Evolutionary conservation across 2,329 filamentous ascomycete genomes (phyloP), one percentile per base, ranked within the genome.

Genomic region (Epicoccum nigrum): DNA sequence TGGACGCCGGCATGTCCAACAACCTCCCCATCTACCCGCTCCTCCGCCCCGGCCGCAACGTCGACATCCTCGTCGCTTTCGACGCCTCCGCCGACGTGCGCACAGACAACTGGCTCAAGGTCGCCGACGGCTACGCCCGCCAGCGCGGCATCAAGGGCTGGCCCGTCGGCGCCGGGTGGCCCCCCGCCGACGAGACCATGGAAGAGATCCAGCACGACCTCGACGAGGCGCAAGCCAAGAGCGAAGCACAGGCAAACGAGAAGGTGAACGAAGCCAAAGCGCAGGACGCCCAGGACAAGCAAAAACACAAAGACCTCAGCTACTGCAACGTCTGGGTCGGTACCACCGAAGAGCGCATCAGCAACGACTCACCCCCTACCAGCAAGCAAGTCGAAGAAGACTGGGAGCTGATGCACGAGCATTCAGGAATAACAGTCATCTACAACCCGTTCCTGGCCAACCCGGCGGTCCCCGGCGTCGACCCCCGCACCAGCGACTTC

Each of bases 1-100:
- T 97, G 92, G 94, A 99, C 72, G 92, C 94, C 1, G 94, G 94
- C 42, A 99, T 99, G 94, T 95, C 90, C 59, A 97, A 99, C 71
- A 99, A 99, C 67, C 80, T 99, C 7, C 94, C 94, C 1, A 92
- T 97, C 33, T 99, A 99, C 70, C 94, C 94, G 0, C 82, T 97
- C 3, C 85, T 99, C 15, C 86, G 94, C 9, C 91, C 91, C 0
- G 93, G 92, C 2, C 84, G 94, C 28, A 83, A 96, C 49, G 87
- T 99, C 5, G 94, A 99, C 63, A 82, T 99, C 34, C 79, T 97
- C 37, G 84, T 99, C 37, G 90, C 92, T 3, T 99, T 99, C 70
- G 94, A 99, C 71, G 92, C 92, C 3, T 96, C 90, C 1, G 92
- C 92, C 16, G 94, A 99, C 63, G 90, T 96, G 53, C 90, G 88